Base-by-base conservation (phyloP, 164 flowering plant species). In the Dillenia turbinata region DNA sequence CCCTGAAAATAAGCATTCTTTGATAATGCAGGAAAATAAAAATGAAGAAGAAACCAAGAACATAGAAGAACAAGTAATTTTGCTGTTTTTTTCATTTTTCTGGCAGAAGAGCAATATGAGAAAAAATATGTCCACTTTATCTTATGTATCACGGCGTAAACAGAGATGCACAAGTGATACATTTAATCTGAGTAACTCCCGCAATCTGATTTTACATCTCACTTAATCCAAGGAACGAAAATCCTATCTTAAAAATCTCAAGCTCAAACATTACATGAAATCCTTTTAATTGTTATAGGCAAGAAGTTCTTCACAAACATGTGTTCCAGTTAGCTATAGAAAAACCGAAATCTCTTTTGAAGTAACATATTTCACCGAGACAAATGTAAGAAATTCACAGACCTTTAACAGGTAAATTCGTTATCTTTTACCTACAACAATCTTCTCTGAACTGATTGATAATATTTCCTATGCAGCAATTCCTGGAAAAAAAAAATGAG, bases 401-500 rank as follows among this genome's bases (percentile, higher is more conserved):
- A 47, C 54, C 46, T 72, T 46, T 66, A 73, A 68, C 67, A 67
- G 73, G 56, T 66, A 62, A 61, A 62, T 59, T 61, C 52, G 67
- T 63, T 59, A 48, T 55, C 65, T 70, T 68, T 70, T 63, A 66
- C 73, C 83, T 76, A 78, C 77, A 55, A 52, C 53, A 75, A 68
- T 60, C 17, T 67, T 57, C 57, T 59, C 73, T 68, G 56, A 71
- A 59, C 66, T 65, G 56, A 63, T 66, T 66, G 63, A 64, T 44
- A 26, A 61, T 58, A 33, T 57, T 56, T 71, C 77, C 84, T 78
- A 84, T 16, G 89, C 76, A 66, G 88, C 85, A 75, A 84, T 80
- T 71, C 88, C 89, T 84, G 84, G 59, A 66, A 71, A 70, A 60
- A 6, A 17, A 54, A 8, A 49, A 57, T 57, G 13, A 64, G 50